Evolutionary conservation across 106 monocot genomes (phyloP).

Genomic region (Phalaenopsis equestris): DNA sequence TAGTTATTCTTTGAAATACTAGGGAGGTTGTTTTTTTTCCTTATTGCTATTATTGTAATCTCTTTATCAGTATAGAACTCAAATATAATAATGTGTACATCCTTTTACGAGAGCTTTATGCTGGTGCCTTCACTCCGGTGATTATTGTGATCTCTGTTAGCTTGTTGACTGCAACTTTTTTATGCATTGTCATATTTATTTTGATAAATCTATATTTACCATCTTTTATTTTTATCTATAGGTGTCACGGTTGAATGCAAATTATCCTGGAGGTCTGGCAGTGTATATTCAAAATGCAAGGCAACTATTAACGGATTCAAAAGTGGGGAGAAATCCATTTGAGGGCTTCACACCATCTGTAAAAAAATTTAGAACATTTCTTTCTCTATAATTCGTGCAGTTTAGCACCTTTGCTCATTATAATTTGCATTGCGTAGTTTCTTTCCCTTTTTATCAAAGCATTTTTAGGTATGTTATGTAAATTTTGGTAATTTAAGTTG

Average conservation of each 20-base stretch:
- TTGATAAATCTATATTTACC: not conserved
- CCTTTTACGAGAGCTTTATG: not conserved
- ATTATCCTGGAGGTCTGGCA: conserved; percentile 89
- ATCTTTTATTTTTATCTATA: conserved; percentile 17
- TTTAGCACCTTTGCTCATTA: not conserved
- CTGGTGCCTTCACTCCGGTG: not conserved
- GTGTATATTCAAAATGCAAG: conserved; percentile 86
- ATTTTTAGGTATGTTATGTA: not conserved
- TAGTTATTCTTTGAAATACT: not conserved
- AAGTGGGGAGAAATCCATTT: conserved; percentile 85
- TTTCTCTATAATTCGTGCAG: not conserved
- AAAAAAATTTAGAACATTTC: conserved; percentile 20
- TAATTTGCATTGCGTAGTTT: not conserved
- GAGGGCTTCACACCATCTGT: conserved; percentile 97
- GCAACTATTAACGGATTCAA: conserved; percentile 78
- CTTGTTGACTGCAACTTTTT: not conserved
- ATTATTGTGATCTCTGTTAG: not conserved
- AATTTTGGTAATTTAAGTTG: not conserved
- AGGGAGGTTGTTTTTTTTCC: not conserved
- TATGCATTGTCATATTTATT: not conserved
- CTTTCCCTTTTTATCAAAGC: not conserved
- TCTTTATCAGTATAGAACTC: not conserved
- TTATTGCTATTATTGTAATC: not conserved
- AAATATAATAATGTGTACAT: not conserved
- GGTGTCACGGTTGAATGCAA: conserved; percentile 68